Evolutionary conservation across 2,329 filamentous ascomycete species (phyloP).

Genomic region (Cucurbitaria berberidis): DNA sequence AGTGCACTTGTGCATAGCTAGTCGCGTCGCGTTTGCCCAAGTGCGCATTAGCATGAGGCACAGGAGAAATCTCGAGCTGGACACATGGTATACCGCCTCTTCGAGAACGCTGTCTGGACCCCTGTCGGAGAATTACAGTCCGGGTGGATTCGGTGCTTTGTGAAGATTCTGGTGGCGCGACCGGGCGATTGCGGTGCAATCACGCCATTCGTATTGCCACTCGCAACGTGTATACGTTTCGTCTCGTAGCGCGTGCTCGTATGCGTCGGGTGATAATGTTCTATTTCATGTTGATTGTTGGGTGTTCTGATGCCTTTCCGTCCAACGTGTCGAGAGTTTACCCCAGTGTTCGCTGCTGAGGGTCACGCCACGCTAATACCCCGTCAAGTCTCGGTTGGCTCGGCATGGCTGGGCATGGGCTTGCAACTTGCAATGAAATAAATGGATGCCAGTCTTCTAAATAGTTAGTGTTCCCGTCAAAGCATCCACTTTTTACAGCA

Average conservation of each 20-base stretch:
- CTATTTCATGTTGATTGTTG: background rate
- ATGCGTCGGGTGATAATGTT: background rate
- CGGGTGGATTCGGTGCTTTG: background rate
- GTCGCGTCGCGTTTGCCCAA: background rate
- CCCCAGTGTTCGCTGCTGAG: background rate
- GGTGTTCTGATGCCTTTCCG: background rate
- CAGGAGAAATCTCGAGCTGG: background rate
- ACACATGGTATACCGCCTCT: background rate
- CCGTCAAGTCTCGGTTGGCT: background rate
- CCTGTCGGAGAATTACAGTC: too few relatives aligned
- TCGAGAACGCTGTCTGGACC: too few relatives aligned
- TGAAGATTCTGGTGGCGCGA: constrained; percentile 1
- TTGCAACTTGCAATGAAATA: too few relatives aligned
- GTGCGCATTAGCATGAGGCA: background rate
- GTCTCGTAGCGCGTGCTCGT: background rate
- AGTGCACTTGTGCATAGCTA: background rate
- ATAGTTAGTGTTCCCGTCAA: too few relatives aligned
- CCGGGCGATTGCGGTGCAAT: constrained; percentile 6
- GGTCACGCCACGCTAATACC: background rate
- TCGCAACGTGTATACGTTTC: background rate
- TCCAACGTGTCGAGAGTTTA: background rate
- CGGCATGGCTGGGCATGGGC: too few relatives aligned
- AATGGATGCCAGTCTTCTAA: too few relatives aligned
- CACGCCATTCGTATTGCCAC: constrained; percentile 17
- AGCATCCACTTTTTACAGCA: too few relatives aligned